These are phyloP conservation scores for Periconia digitata DNA, from an alignment of 2,329 filamentous ascomycete genomes.

Conservation along the genomic window DNA sequence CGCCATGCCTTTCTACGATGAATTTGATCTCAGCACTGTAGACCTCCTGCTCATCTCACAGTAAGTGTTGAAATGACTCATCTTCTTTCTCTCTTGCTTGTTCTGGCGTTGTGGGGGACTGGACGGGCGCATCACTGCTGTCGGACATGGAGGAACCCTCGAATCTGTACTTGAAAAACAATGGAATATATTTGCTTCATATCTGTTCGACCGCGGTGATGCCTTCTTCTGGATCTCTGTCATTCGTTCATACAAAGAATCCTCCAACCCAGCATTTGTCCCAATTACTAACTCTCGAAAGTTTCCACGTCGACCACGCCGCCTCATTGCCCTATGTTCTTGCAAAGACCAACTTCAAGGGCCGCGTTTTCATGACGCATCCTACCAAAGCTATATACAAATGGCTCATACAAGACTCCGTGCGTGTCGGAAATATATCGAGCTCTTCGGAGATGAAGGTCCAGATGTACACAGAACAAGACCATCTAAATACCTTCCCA, in stretches of 20 bases:
- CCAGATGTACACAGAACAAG: conserved; percentile 87
- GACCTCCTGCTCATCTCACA: conserved; percentile 98
- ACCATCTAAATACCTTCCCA: conserved; percentile 90
- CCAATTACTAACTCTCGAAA: conserved; percentile 45
- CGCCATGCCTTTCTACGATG: conserved; percentile 94
- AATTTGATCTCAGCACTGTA: conserved; percentile 96
- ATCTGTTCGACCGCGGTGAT: conserved; percentile 39
- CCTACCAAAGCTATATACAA: conserved; percentile 99
- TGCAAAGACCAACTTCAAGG: conserved; percentile 96
- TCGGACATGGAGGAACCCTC: conserved; percentile 26
- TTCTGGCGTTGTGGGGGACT: conserved; percentile 16
- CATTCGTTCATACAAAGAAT: conserved; percentile 21
- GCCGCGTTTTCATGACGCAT: conserved; percentile 98
- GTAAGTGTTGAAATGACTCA: conserved; percentile 64
- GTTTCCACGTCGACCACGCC: conserved; percentile 99
- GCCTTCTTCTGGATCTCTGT: conserved; percentile 21
- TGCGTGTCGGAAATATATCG: conserved; percentile 76
- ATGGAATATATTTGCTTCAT: conserved; percentile 44
- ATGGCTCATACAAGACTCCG: conserved; percentile 97
- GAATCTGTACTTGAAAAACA: conserved; percentile 43
- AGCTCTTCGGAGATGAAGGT: conserved; percentile 64
- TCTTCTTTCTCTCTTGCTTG: conserved; percentile 17
- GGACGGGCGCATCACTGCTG: conserved; percentile 35
- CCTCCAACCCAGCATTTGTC: conserved; percentile 1
- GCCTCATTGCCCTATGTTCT: conserved; percentile 97